Evolutionary conservation across 176 grass and related monocot genomes (phyloP).

Genomic region (Cenchrus fungigraminus): DNA sequence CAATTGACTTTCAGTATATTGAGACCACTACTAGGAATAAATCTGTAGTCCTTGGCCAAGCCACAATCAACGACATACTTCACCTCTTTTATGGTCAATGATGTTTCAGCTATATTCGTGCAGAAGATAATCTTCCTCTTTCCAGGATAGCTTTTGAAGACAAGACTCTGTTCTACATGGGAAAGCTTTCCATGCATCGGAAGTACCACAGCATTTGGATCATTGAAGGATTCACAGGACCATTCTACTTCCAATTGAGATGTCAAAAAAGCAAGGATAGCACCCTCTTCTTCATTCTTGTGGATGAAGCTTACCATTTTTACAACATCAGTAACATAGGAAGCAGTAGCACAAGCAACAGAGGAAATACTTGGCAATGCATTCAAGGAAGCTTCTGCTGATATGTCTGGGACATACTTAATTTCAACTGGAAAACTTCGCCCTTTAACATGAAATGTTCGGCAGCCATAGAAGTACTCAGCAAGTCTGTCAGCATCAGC

Average conservation of each 20-base stretch:
- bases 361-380: conserved; percentile 7
- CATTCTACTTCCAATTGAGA: conserved; percentile 93
- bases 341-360: conserved; percentile 56
- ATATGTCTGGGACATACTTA: conserved; percentile 74
- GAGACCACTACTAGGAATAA: conserved; percentile 70
- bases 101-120: conserved; percentile 94
- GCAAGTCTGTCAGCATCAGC: conserved; percentile 78
- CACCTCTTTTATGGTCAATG: conserved; percentile 81
- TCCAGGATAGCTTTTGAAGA: conserved; percentile 83
- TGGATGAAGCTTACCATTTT: conserved; percentile 71
- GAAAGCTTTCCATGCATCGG: conserved; percentile 96
- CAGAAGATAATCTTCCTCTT: conserved; percentile 95
- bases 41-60: conserved; percentile 84
- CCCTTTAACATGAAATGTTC: conserved; percentile 68
- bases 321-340: conserved; percentile 84
- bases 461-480: conserved; percentile 83
- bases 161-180: conserved; percentile 66
- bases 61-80: conserved; percentile 95
- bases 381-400: conserved; percentile 45
- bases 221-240: conserved; percentile 80
- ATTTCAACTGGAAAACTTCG: conserved; percentile 90
- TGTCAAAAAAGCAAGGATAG: conserved; percentile 92
- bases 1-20: conserved; percentile 83
- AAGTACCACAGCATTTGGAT: conserved; percentile 65
- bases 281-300: conserved; percentile 79